Percentiles rank a stretch among this genome's conserved stretches.
phyloP scores from a whole-genome alignment of 2,329 filamentous ascomycete genomes.

The Ceratocystis albifundus region DNA sequence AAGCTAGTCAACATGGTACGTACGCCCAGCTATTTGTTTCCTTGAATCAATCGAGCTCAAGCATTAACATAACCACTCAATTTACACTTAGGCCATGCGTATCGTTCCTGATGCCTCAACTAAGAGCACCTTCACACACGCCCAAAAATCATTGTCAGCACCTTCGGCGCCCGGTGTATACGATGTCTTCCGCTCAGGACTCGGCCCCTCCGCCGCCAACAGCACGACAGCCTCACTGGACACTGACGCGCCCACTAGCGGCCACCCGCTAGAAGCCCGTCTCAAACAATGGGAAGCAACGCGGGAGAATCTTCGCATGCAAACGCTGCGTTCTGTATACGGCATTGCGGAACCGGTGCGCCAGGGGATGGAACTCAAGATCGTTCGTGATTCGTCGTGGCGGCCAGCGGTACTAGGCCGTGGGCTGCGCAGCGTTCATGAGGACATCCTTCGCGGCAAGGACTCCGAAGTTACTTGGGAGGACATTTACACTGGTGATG shows the following conservation, averaged over 20 bases:
- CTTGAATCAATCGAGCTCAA: background rate
- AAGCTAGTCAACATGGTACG: conserved; percentile 19
- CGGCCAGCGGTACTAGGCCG: conserved; percentile 57
- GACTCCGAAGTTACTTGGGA: conserved; percentile 80
- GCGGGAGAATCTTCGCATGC: conserved; percentile 79
- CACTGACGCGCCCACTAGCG: conserved; percentile 38
- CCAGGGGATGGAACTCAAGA: conserved; percentile 89
- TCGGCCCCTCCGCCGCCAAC: conserved; percentile 49
- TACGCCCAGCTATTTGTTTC: background rate
- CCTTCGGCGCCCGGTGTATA: conserved; percentile 88
- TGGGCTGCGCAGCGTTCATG: conserved; percentile 57
- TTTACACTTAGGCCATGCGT: conserved; percentile 62
- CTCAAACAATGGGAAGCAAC: conserved; percentile 83
- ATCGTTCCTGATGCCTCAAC: conserved; percentile 64
- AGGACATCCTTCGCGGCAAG: conserved; percentile 73
- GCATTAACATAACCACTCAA: conserved; percentile 23
- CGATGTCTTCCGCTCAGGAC: conserved; percentile 80
- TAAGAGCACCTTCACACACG: conserved; percentile 54
- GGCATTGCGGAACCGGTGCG: conserved; percentile 88
- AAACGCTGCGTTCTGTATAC: conserved; percentile 72
- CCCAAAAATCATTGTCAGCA: conserved; percentile 52
- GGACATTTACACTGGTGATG: conserved; percentile 77
- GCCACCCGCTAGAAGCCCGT: conserved; percentile 85
- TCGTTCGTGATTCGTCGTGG: conserved; percentile 70
- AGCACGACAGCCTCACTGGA: conserved; percentile 34